Evolutionary conservation across 2,329 filamentous ascomycete genomes (phyloP).

Genomic region (Ascochyta clinopodiicola): DNA sequence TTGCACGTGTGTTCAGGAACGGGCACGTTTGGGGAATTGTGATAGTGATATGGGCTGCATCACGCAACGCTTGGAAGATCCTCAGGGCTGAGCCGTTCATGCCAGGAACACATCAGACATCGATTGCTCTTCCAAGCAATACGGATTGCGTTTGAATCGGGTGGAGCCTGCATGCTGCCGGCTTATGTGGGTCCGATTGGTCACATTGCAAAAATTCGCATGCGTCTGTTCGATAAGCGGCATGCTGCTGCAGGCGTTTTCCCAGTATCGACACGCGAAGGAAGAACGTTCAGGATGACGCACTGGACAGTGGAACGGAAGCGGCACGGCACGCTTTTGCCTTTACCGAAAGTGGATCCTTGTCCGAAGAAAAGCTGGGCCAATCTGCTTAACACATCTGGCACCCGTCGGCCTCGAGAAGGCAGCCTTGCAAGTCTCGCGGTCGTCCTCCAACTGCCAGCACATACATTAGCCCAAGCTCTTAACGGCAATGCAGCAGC

Average conservation of each 20-base stretch:
- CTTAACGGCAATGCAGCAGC: slow-evolving; percentile 29
- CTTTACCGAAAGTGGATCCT: slow-evolving; percentile 34
- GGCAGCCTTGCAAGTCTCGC: slow-evolving; percentile 34
- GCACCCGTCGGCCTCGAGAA: slow-evolving; percentile 34
- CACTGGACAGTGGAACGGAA: slow-evolving; percentile 36
- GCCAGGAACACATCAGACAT: slow-evolving; percentile 30
- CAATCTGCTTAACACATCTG: slow-evolving; percentile 40
- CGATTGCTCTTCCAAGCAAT: slow-evolving; percentile 20
- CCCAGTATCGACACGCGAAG: slow-evolving; percentile 26
- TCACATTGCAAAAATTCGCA: slow-evolving; percentile 11
- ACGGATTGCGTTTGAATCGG: slow-evolving; percentile 10
- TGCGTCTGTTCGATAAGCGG: slow-evolving; percentile 21
- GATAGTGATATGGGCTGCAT: slow-evolving; percentile 38
- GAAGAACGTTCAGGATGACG: slow-evolving; percentile 33
- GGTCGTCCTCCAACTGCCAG: slow-evolving; percentile 38
- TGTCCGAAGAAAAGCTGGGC: slow-evolving; percentile 26
- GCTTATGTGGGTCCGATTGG: slow-evolving; percentile 23
- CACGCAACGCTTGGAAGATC: slow-evolving; percentile 31
- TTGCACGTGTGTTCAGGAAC: slow-evolving; percentile 34
- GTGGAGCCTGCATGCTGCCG: slow-evolving; percentile 13
- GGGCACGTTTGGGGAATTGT: slow-evolving; percentile 27
- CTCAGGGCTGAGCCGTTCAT: slow-evolving; percentile 38
- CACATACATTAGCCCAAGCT: slow-evolving; percentile 40
- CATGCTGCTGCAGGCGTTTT: slow-evolving; percentile 22
- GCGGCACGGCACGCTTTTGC: slow-evolving; percentile 39